Evolutionary conservation across 2,329 filamentous ascomycete genomes (phyloP).

Genomic region (Scedosporium apiospermum): DNA sequence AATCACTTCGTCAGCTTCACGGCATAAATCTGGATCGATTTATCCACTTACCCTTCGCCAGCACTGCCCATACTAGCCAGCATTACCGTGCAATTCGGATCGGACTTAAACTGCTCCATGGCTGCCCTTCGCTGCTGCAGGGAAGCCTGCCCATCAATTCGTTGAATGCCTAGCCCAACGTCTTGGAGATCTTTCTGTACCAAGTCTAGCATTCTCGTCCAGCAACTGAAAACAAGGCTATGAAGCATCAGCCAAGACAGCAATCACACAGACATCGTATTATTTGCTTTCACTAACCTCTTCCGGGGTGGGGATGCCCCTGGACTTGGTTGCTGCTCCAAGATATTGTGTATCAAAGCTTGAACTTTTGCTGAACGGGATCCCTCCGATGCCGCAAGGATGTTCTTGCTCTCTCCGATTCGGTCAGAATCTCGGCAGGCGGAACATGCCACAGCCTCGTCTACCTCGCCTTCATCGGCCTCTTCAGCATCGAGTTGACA

Average conservation of each 20-base stretch:
- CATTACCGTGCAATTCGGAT: conserved; percentile 15
- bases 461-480: neutral
- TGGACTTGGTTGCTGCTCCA: neutral
- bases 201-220: conserved; percentile 20
- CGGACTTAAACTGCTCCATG: conserved; percentile 9
- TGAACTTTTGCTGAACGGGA: too few relatives aligned
- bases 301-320: neutral
- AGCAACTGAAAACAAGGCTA: conserved; percentile 19
- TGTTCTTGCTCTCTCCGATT: neutral
- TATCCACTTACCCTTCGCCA: conserved; percentile 18
- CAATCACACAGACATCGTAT: neutral
- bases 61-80: conserved; percentile 21
- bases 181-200: conserved; percentile 11
- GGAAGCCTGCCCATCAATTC: conserved; percentile 18
- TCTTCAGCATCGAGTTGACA: neutral
- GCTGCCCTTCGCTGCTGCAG: conserved; percentile 8
- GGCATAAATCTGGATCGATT: neutral
- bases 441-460: neutral
- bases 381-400: neutral
- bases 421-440: neutral
- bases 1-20: neutral
- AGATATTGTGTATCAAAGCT: neutral
- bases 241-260: conserved; percentile 7
- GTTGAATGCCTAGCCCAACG: conserved; percentile 9
- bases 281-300: neutral